A percentile compares a stretch with the other conserved stretches of the same genome.
Evolutionary conservation across 2,329 filamentous ascomycete species (phyloP).

Genomic region (Apiospora marii): DNA sequence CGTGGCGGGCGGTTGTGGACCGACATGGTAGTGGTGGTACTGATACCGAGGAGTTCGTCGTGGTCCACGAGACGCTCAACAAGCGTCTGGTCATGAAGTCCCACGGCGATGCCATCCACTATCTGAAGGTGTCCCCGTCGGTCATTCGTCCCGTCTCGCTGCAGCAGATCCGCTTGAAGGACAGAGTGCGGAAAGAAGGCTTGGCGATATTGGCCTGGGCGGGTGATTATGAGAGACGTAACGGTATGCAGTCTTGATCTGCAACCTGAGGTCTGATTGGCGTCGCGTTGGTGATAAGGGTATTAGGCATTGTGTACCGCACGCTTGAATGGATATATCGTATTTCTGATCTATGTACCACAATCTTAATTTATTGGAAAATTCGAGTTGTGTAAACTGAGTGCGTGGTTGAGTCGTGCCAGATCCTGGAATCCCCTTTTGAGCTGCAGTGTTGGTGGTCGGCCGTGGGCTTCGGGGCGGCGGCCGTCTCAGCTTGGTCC

Average conservation of each 20-base stretch:
- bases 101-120: neutral
- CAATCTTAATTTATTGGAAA: too few relatives aligned
- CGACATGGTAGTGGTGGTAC: neutral
- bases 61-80: neutral
- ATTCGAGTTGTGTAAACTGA: too few relatives aligned
- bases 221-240: neutral
- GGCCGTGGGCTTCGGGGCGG: too few relatives aligned
- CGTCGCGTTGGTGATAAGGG: neutral
- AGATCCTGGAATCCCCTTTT: too few relatives aligned
- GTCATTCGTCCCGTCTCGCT: neutral
- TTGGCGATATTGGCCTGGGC: neutral
- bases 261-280: neutral
- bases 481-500: too few relatives aligned
- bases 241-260: neutral
- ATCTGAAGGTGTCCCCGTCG: neutral
- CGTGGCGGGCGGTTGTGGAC: neutral
- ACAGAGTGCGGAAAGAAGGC: neutral
- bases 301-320: neutral
- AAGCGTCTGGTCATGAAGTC: neutral
- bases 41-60: neutral
- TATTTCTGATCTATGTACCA: too few relatives aligned
- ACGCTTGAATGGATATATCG: neutral
- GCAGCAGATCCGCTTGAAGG: neutral
- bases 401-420: too few relatives aligned
- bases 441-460: too few relatives aligned